Conservation (phyloP, 164 flowering plant genomes). For the Cinnamomum micranthum region DNA sequence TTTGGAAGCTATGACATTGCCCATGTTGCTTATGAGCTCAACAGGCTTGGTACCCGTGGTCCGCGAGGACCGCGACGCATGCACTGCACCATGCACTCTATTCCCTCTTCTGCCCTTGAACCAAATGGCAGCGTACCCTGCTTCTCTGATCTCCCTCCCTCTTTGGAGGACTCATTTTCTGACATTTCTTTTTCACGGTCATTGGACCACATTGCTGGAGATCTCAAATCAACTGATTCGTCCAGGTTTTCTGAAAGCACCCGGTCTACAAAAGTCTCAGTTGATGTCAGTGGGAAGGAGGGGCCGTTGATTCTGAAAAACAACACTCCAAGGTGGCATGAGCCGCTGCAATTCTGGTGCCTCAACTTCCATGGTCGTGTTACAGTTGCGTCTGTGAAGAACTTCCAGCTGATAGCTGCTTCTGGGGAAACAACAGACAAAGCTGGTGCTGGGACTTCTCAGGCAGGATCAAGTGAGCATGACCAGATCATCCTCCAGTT, state of each 20-base stretch:
- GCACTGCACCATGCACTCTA: conserved; percentile 72
- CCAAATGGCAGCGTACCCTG: conserved; percentile 38
- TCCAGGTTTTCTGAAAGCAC: conserved; percentile 16
- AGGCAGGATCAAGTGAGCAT: conserved; percentile 35
- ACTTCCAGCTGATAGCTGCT: conserved; percentile 76
- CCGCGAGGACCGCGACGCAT: conserved; percentile 83
- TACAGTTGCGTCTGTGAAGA: conserved; percentile 81
- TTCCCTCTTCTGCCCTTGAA: conserved; percentile 56
- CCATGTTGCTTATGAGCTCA: conserved; percentile 70
- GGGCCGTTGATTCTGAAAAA: conserved; percentile 50
- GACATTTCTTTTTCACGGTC: conserved; percentile 15
- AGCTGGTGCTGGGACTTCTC: conserved; percentile 12
- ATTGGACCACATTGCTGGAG: neutral
- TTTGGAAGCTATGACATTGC: conserved; percentile 66
- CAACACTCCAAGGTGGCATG: conserved; percentile 81
- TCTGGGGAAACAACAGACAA: conserved; percentile 21
- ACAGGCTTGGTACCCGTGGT: conserved; percentile 67
- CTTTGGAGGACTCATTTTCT: conserved; percentile 22
- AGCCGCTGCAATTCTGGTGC: conserved; percentile 89
- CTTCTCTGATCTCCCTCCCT: conserved; percentile 9
- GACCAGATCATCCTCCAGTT: conserved; percentile 76
- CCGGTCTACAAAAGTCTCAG: conserved; percentile 8
- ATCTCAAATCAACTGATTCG: conserved; percentile 5
- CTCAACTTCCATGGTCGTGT: conserved; percentile 80
- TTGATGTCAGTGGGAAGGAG: conserved; percentile 23